phyloP scores from a whole-genome alignment of 352 stramenopile genomes.

The Phytophthora colocasiae region DNA sequence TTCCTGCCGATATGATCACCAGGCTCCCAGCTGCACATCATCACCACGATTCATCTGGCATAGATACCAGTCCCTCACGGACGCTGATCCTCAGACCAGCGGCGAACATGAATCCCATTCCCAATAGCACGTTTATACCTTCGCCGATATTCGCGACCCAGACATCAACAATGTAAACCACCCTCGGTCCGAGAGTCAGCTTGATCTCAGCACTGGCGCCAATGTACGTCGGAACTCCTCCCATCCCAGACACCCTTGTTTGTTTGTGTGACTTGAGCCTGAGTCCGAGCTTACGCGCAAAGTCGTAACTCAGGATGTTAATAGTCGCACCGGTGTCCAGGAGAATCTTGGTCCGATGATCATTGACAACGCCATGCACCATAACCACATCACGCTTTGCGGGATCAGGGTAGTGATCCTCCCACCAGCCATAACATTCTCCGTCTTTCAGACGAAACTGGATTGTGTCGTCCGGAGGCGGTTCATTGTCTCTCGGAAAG shows the following conservation, averaged over 20 bases:
- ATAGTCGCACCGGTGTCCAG: slow-evolving; percentile 25
- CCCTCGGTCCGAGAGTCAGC: slow-evolving; percentile 22
- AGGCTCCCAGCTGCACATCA: no score
- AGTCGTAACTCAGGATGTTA: slow-evolving; percentile 31
- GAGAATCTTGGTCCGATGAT: slow-evolving; percentile 7
- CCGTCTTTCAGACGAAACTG: not conserved
- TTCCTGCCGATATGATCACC: no score
- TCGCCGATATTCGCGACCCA: no score
- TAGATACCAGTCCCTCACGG: no score
- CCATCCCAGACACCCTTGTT: slow-evolving; percentile 11
- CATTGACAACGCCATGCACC: slow-evolving; percentile 22
- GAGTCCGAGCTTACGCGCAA: slow-evolving; percentile 33
- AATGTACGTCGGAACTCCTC: slow-evolving; percentile 30
- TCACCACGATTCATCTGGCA: no score
- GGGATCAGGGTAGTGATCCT: not conserved
- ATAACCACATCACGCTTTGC: not conserved
- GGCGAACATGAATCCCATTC: no score
- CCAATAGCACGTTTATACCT: no score
- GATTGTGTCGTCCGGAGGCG: not conserved
- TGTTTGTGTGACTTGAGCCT: not conserved
- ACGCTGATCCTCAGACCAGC: no score
- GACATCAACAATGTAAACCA: no score
- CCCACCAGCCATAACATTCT: slow-evolving; percentile 18
- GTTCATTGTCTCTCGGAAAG: no score
- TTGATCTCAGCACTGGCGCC: slow-evolving; percentile 18